Base-by-base conservation (phyloP, 768 basidiomycete genomes). In the Mycena indigotica region DNA sequence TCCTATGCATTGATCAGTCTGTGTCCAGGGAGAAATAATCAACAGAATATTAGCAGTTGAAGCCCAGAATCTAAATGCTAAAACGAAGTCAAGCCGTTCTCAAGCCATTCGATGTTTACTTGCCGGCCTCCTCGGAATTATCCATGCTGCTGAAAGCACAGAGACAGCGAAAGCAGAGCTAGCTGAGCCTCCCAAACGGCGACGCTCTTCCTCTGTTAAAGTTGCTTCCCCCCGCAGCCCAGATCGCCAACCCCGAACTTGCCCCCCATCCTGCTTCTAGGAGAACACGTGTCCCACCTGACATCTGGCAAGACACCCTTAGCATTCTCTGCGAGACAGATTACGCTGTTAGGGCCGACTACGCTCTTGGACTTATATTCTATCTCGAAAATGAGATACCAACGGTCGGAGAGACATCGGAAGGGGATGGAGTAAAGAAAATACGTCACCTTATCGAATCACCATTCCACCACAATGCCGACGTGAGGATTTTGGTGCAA, bases 261-360 rank as follows among this genome's bases (percentile, higher is more conserved):
- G 69, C 71, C 30, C 35, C 61, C 15, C 63, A 58, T 49, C 61
- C 65, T 21, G 67, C 73, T 24, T 77, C 84, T n/a, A 79, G 85
- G 51, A 77, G 91, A 56, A 86, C 84, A 10, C 80, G 80, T 59
- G 82, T 97, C 28, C 79, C 88, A 3, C 87, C 89, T 26, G 93
- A 94, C 67, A 83, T 89, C 29, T 96, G 93, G 93, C 91, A 94
- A 68, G 94, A 96, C 59, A 95, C 91, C 2, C 71, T 96, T 41
- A 88, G 87, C 48, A 77, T 97, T 25, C 72, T 96, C 3, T 95
- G 93, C 68, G 93, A 96, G 67, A 70, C 74, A 13, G 87, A 92
- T 55, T 87, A 83, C 64, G 75, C 83, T n/a, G 85, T 95, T 21
- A 85, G 95, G 54, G 81, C 84, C 13, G 89, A 91, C 61, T 95